These are phyloP conservation scores for Mycena polygramma DNA, from an alignment of 768 basidiomycete genomes.

Conservation along the genomic window DNA sequence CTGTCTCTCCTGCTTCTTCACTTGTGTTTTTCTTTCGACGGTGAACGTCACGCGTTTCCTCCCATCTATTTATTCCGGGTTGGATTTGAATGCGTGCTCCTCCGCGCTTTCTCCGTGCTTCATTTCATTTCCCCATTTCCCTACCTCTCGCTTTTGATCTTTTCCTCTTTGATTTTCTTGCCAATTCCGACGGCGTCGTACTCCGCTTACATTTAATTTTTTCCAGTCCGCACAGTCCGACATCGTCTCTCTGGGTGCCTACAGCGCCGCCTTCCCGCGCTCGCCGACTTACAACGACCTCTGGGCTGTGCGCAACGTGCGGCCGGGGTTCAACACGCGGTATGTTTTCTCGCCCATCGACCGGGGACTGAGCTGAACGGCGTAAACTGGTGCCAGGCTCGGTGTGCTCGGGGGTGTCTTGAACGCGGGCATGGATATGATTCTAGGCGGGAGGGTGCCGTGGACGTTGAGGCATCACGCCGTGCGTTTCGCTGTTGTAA, in stretches of 20 bases:
- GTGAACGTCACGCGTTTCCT: too few relatives aligned
- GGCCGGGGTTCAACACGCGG: conserved; percentile 86
- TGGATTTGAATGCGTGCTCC: too few relatives aligned
- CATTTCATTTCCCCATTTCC: background rate
- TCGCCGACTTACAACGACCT: conserved; percentile 93
- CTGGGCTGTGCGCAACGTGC: conserved; percentile 90
- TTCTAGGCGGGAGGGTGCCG: conserved; percentile 87
- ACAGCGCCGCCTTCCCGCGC: conserved; percentile 74
- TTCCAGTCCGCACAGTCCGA: background rate
- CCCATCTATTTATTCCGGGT: too few relatives aligned
- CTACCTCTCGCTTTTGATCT: background rate
- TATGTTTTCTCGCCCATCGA: conserved; percentile 1
- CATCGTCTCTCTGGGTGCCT: conserved; percentile 66
- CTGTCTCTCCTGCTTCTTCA: too few relatives aligned
- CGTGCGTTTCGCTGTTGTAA: too few relatives aligned
- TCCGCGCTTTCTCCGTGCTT: background rate
- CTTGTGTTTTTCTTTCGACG: too few relatives aligned
- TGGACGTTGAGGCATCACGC: conserved; percentile 88
- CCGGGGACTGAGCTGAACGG: too few relatives aligned
- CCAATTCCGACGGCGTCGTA: too few relatives aligned
- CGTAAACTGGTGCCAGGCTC: conserved; percentile 43
- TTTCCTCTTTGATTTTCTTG: conserved; percentile 2
- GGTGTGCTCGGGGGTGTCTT: conserved; percentile 90
- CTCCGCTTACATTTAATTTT: too few relatives aligned
- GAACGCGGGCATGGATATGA: conserved; percentile 90